Conservation (phyloP, 176 grass and related monocot genomes). For the Paspalum notatum region DNA sequence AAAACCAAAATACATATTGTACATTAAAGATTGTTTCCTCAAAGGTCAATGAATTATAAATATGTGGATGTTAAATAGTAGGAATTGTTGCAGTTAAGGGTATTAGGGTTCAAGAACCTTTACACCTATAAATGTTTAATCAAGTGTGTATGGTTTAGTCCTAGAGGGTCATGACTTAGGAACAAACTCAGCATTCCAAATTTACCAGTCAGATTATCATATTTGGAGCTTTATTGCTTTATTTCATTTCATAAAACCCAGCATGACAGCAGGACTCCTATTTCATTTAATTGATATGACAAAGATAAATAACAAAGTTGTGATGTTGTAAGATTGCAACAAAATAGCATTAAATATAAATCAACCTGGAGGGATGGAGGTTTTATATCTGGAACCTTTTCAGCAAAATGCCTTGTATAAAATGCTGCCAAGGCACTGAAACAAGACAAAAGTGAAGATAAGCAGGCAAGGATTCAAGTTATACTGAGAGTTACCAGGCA, state of each 20-base stretch:
- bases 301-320: conserved; percentile 18
- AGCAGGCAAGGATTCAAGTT: conserved; percentile 31
- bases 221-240: conserved; percentile 1
- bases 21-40: not conserved
- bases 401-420: conserved; percentile 96
- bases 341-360: conserved; percentile 41
- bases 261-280: not conserved
- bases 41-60: not conserved
- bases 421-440: conserved; percentile 95
- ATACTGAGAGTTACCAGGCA: conserved; percentile 18
- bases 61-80: not conserved
- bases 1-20: conserved; percentile 14
- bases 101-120: not conserved
- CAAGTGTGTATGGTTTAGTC: not conserved
- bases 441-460: conserved; percentile 28
- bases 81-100: not conserved
- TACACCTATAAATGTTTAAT: conserved; percentile 1
- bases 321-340: conserved; percentile 22
- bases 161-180: not conserved
- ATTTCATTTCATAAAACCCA: conserved; percentile 28
- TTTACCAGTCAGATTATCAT: not conserved
- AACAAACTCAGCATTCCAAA: conserved; percentile 6
- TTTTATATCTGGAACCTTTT: conserved; percentile 88
- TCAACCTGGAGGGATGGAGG: conserved; percentile 94
- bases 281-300: conserved; percentile 8